A percentile compares a stretch with the other conserved stretches of the same genome.
Evolutionary conservation across 108 stramenopile species (phyloP).

Genomic region (Asterionellopsis glacialis): DNA sequence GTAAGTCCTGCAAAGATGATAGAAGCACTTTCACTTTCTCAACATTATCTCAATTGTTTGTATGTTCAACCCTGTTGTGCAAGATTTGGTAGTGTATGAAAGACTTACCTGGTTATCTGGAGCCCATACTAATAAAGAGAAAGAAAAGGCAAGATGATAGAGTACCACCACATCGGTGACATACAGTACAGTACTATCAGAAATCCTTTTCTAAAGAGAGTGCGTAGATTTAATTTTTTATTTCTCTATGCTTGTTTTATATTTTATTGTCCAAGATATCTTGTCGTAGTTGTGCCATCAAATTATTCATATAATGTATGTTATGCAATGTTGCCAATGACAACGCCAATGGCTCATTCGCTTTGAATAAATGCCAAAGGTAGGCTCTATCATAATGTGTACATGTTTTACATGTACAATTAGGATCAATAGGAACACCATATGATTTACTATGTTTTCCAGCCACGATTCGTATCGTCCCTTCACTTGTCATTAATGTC

Average conservation of each 20-base stretch:
- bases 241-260: no score
- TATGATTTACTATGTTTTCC: conserved; percentile 50
- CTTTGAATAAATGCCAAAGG: conserved; percentile 90
- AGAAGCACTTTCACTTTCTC: conserved; percentile 90
- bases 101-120: no score
- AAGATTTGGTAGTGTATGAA: conserved; percentile 51
- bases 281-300: conserved; percentile 77
- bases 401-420: conserved; percentile 80
- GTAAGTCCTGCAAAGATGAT: conserved; percentile 95
- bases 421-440: conserved; percentile 70
- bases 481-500: conserved; percentile 59
- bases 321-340: conserved; percentile 84
- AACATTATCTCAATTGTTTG: conserved; percentile 92
- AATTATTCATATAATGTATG: conserved; percentile 89
- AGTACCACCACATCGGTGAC: no score
- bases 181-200: no score
- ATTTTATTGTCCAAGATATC: conserved; percentile 82
- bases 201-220: no score
- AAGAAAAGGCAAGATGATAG: no score
- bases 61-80: conserved; percentile 99
- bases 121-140: no score
- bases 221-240: no score
- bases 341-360: conserved; percentile 80
- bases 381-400: conserved; percentile 83
- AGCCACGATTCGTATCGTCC: conserved; percentile 57